Percentiles rank a stretch among this genome's conserved stretches.
These are phyloP conservation scores for Claviceps sp. DNA, from an alignment of 2,329 filamentous ascomycete species.

Conservation along the genomic window DNA sequence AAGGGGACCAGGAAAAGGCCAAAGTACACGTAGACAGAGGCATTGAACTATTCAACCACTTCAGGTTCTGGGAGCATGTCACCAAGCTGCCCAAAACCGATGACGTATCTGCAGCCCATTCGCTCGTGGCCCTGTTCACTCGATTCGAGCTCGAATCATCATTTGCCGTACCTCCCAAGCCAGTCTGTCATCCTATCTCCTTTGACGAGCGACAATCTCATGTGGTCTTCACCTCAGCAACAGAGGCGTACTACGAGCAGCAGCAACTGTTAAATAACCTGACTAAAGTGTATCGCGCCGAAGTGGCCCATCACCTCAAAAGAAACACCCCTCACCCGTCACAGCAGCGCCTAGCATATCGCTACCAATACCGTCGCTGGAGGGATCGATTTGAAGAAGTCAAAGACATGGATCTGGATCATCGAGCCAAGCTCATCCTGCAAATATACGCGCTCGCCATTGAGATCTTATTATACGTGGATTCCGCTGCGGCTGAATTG, in stretches of 20 bases:
- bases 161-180: not conserved
- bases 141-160: slow-evolving; percentile 6
- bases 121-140: slow-evolving; percentile 8
- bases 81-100: not conserved
- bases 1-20: slow-evolving; percentile 6
- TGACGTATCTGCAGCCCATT: slow-evolving; percentile 1
- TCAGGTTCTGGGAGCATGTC: slow-evolving; percentile 6
- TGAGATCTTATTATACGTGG: not conserved
- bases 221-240: not conserved
- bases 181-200: not conserved
- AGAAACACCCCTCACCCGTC: not conserved
- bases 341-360: not conserved
- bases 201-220: slow-evolving; percentile 1
- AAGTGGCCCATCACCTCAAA: not conserved
- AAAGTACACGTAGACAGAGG: slow-evolving; percentile 6
- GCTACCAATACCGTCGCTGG: slow-evolving; percentile 5
- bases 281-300: not conserved
- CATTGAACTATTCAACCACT: slow-evolving; percentile 6
- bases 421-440: slow-evolving; percentile 1
- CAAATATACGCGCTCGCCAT: slow-evolving; percentile 2
- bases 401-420: not conserved
- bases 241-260: slow-evolving; percentile 2
- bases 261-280: slow-evolving; percentile 2
- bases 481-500: not conserved
- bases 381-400: slow-evolving; percentile 3